These are phyloP conservation scores for Vanilla planifolia DNA, from an alignment of 106 monocot genomes.

Conservation along the genomic window DNA sequence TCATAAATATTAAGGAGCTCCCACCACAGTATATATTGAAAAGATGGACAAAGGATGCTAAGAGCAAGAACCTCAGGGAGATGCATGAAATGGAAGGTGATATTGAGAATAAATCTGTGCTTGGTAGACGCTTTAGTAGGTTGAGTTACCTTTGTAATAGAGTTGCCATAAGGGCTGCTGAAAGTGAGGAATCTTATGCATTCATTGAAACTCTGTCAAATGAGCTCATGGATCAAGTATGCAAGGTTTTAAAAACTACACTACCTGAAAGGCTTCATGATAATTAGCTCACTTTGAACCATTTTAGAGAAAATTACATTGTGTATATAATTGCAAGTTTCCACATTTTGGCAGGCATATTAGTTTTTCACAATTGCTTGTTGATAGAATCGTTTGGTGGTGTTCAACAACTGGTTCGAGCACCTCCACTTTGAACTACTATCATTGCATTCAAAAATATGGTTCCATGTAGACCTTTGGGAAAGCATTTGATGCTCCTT, in stretches of 20 bases:
- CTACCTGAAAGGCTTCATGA: conserved; percentile 15
- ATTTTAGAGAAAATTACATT: not conserved
- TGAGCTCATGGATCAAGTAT: conserved; percentile 34
- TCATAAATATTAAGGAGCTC: conserved; percentile 8
- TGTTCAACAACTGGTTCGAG: not conserved
- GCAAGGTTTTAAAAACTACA: conserved; percentile 18
- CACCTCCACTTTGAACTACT: not conserved
- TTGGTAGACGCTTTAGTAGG: conserved; percentile 18
- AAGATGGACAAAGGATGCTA: conserved; percentile 11
- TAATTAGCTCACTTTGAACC: conserved; percentile 11
- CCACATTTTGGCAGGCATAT: not conserved
- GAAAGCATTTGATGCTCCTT: too few species aligned
- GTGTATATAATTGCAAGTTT: too few species aligned
- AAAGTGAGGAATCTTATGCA: conserved; percentile 22
- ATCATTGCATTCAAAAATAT: too few species aligned
- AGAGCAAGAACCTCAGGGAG: not conserved
- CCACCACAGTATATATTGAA: conserved; percentile 7
- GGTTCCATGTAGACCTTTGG: too few species aligned
- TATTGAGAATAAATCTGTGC: conserved; percentile 4
- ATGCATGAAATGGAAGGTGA: conserved; percentile 6
- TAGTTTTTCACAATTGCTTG: not conserved
- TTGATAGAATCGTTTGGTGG: not conserved
- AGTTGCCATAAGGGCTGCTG: conserved; percentile 33
- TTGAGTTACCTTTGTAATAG: conserved; percentile 26
- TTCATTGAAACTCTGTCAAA: conserved; percentile 26